Conservation (phyloP, 306 rosid species). For the Pyrus betulifolia region DNA sequence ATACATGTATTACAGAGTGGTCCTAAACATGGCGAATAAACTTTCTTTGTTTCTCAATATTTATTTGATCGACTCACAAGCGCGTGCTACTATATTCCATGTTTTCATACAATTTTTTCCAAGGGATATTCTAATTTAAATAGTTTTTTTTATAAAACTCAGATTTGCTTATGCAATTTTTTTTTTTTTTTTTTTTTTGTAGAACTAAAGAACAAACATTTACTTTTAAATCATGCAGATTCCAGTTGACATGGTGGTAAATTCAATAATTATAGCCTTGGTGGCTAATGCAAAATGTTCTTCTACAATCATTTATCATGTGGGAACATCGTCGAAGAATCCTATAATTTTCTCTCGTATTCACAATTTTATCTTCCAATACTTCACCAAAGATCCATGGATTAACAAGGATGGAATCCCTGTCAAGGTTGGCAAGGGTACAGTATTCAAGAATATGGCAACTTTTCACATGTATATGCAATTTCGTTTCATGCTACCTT, state of each 20-base stretch:
- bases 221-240: constrained; percentile 26
- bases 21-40: too few relatives aligned
- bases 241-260: constrained; percentile 46
- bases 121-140: too few relatives aligned
- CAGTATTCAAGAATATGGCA: constrained; percentile 1
- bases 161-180: too few relatives aligned
- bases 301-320: constrained; percentile 23
- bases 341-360: constrained; percentile 12
- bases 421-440: background rate
- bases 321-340: constrained; percentile 31
- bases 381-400: constrained; percentile 17
- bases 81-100: too few relatives aligned
- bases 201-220: too few relatives aligned
- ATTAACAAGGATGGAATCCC: constrained; percentile 17
- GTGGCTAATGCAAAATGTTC: constrained; percentile 15
- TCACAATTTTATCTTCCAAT: background rate
- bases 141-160: too few relatives aligned
- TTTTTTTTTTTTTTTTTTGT: too few relatives aligned
- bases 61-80: too few relatives aligned
- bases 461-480: constrained; percentile 14
- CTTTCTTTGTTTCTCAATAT: too few relatives aligned
- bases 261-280: constrained; percentile 31
- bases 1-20: too few relatives aligned
- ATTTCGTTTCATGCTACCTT: constrained; percentile 17
- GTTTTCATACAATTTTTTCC: too few relatives aligned